Evolutionary conservation across 148 eudicot species (phyloP).

Genomic region (Rhododendron molle): DNA sequence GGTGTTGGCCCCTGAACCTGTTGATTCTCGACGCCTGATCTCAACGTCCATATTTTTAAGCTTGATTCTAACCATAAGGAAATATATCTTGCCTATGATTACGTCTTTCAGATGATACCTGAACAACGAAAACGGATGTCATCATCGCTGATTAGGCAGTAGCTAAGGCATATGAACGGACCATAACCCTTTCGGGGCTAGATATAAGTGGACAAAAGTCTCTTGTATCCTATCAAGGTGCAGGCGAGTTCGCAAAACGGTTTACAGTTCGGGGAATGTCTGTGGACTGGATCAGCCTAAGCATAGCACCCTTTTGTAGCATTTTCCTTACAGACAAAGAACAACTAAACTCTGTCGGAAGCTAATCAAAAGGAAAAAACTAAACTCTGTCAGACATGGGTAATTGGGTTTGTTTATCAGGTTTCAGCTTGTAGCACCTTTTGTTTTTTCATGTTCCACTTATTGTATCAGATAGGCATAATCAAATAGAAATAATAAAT

Average conservation of each 20-base stretch:
- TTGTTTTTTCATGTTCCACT: not conserved
- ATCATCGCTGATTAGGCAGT: not conserved
- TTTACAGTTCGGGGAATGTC: not conserved
- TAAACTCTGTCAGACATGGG: not conserved
- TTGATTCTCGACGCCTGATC: constrained; percentile 94
- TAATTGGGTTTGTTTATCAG: not conserved
- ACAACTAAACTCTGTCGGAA: not conserved
- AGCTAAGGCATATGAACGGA: not conserved
- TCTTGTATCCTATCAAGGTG: not conserved
- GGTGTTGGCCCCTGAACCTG: constrained; percentile 94
- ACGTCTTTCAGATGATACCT: constrained; percentile 99
- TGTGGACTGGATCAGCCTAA: constrained; percentile 9
- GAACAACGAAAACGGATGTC: constrained; percentile 9
- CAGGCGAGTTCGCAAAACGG: not conserved
- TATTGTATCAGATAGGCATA: not conserved
- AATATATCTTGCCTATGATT: constrained; percentile 92
- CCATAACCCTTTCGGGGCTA: not conserved
- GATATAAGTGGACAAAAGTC: not conserved
- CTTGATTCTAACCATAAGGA: constrained; percentile 95
- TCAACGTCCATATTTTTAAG: constrained; percentile 97
- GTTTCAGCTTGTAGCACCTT: not conserved
- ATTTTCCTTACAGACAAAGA: not conserved
- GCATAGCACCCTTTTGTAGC: not conserved
- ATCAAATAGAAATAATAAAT: not conserved
- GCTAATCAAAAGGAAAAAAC: not conserved